Conservation (phyloP, 2,329 filamentous ascomycete species). For the Aspergillus felis region DNA sequence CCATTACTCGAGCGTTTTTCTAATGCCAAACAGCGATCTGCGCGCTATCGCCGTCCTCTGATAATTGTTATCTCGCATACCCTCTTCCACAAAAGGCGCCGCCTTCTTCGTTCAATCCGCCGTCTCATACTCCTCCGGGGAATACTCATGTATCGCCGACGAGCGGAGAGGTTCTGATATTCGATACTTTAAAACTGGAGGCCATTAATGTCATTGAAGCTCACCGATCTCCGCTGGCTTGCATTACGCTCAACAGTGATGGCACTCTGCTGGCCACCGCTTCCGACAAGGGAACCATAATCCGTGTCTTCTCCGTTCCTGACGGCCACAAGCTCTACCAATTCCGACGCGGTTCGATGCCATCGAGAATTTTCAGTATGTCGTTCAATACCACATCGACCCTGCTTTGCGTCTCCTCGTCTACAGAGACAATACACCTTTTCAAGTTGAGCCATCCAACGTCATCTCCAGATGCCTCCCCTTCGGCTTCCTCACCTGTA, state of each 20-base stretch:
- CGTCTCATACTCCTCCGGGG: conserved; percentile 76
- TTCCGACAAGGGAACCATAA: conserved; percentile 96
- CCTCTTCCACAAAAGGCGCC: conserved; percentile 69
- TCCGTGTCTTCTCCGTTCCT: conserved; percentile 90
- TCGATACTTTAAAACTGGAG: conserved; percentile 83
- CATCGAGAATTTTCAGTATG: conserved; percentile 96
- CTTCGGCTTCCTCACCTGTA: conserved; percentile 21
- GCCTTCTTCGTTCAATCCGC: conserved; percentile 52
- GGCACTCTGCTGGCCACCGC: conserved; percentile 89
- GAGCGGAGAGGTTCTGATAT: conserved; percentile 87
- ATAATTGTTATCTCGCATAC: conserved; percentile 93
- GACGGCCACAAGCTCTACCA: conserved; percentile 91
- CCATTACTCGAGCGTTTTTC: neutral
- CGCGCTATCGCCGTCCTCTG: conserved; percentile 86
- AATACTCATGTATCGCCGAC: conserved; percentile 75
- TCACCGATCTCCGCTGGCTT: conserved; percentile 85
- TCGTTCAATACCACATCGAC: conserved; percentile 95
- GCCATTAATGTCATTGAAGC: conserved; percentile 94
- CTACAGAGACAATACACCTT: conserved; percentile 93
- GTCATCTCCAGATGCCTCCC: conserved; percentile 23
- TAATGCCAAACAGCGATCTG: conserved; percentile 63
- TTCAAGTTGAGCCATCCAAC: conserved; percentile 66
- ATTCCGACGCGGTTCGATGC: conserved; percentile 92
- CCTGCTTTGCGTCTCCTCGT: conserved; percentile 89
- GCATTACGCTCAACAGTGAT: conserved; percentile 86